These are phyloP conservation scores for Priceomyces fermenticarens DNA, from an alignment of 805 yeast species.

Conservation along the genomic window DNA sequence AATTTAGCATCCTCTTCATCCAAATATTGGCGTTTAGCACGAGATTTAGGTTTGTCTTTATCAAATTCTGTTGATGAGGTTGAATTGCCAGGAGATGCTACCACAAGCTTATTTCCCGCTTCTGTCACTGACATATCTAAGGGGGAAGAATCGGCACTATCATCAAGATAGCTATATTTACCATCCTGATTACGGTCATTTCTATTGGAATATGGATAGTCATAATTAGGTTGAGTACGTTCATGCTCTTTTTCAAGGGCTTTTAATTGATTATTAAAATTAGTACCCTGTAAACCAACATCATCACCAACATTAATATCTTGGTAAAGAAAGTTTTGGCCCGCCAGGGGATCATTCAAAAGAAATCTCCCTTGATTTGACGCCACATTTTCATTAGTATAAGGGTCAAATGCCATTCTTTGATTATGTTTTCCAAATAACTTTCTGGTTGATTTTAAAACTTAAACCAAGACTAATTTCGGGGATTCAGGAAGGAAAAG, in stretches of 20 bases:
- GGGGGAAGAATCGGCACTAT: conserved; percentile 1
- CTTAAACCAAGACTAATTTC: too few species aligned
- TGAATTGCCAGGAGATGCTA: background rate
- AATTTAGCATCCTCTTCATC: conserved; percentile 37
- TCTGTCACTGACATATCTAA: background rate
- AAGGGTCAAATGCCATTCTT: background rate
- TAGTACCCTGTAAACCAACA: conserved; percentile 4
- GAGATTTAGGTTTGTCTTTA: conserved; percentile 6
- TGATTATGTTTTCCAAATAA: too few species aligned
- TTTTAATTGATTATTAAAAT: background rate
- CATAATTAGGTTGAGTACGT: background rate
- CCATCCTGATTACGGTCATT: background rate
- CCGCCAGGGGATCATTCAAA: background rate
- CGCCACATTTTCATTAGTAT: background rate
- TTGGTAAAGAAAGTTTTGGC: background rate
- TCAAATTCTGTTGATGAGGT: conserved; percentile 1
- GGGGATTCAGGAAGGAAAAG: too few species aligned
- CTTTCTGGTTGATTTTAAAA: too few species aligned
- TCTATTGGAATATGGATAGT: background rate
- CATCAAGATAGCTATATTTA: background rate
- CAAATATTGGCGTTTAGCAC: conserved; percentile 22
- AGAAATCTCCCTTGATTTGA: background rate
- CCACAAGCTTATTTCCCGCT: background rate
- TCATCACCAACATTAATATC: background rate
- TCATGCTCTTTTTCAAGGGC: background rate